Base-by-base conservation (phyloP, 176 grass and related monocot species). In the Tuctoria greenei region DNA sequence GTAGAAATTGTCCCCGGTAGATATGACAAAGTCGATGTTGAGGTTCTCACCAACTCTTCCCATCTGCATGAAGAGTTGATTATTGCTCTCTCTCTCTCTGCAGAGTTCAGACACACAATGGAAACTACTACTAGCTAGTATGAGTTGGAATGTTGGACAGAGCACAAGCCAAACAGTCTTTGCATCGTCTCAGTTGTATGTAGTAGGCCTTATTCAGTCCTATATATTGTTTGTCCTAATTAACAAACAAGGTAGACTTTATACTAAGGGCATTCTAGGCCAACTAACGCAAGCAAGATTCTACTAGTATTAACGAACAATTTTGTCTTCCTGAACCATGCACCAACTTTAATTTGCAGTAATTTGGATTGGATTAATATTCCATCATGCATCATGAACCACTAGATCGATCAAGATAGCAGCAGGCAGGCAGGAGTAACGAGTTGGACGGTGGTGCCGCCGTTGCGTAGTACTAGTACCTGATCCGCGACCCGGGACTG, bases 1-100 rank as follows among this genome's bases (percentile, higher is more conserved):
- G 49, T 97, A 97, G 71, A 97, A 97, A 60, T 97, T 93, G 64
- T 97, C 95, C 15, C 95, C 95, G 0, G 86, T 89, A 13, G 95
- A 97, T 20, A 97, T 65, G 11, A 97, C 91, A 56, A 91, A 97
- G 74, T 97, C 95, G 18, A 97, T 92, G 37, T 73, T 36, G 7
- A 97, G 82, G 46, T 66, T 27, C 44, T 90, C 64, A 16, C 88
- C 91, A 24, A 97, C 52, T 64, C 43, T 78, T 69, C 95, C 95
- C 95, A 97, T 97, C 95, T 97, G n/a, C 10, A 79, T 2, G 13
- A 11, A 10, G 61, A n/a, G n/a, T n/a, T n/a, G n/a, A n/a, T n/a
- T n/a, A n/a, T n/a, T n/a, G n/a, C n/a, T n/a, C n/a, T n/a, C n/a
- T n/a, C n/a, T n/a, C n/a, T n/a, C n/a, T n/a, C n/a, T n/a, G n/a